A percentile compares a stretch with the other conserved stretches of the same genome.
Evolutionary conservation across 2,329 filamentous ascomycete genomes (phyloP).

Genomic region (Pestalotiopsis sp.): DNA sequence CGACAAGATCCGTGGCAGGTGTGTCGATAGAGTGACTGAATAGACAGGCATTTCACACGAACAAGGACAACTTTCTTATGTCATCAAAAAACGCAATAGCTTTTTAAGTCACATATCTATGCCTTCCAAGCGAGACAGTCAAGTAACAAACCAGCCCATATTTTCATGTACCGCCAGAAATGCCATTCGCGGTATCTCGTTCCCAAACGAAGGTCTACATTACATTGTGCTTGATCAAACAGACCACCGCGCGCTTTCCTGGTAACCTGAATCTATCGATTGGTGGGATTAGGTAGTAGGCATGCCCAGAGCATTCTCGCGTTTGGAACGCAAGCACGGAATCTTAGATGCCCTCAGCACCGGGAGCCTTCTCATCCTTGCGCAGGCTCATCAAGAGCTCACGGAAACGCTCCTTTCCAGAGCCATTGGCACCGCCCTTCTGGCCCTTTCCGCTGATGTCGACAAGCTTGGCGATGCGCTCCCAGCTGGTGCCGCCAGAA

Average conservation of each 20-base stretch:
- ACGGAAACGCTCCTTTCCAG: constrained; percentile 94
- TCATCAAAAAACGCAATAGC: not conserved
- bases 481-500: constrained; percentile 95
- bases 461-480: constrained; percentile 96
- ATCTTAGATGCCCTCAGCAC: constrained; percentile 62
- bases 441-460: constrained; percentile 92
- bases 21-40: constrained; percentile 18
- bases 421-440: constrained; percentile 84
- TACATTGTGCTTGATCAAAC: constrained; percentile 16
- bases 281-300: not conserved
- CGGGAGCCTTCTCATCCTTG: constrained; percentile 88
- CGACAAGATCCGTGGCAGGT: constrained; percentile 11
- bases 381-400: constrained; percentile 84
- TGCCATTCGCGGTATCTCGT: constrained; percentile 14
- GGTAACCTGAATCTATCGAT: not conserved
- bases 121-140: not conserved
- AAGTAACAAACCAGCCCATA: constrained; percentile 4
- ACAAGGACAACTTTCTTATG: constrained; percentile 9
- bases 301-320: constrained; percentile 10
- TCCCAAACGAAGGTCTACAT: constrained; percentile 15
- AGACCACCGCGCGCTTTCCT: not conserved
- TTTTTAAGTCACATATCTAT: not conserved
- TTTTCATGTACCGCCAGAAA: constrained; percentile 13
- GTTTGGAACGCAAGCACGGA: constrained; percentile 19
- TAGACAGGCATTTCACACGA: constrained; percentile 19